A percentile compares a stretch with the other conserved stretches of the same genome.
These are phyloP conservation scores for Hyaloscypha bicolor DNA, from an alignment of 495 filamentous ascomycete genomes.

Conservation along the genomic window DNA sequence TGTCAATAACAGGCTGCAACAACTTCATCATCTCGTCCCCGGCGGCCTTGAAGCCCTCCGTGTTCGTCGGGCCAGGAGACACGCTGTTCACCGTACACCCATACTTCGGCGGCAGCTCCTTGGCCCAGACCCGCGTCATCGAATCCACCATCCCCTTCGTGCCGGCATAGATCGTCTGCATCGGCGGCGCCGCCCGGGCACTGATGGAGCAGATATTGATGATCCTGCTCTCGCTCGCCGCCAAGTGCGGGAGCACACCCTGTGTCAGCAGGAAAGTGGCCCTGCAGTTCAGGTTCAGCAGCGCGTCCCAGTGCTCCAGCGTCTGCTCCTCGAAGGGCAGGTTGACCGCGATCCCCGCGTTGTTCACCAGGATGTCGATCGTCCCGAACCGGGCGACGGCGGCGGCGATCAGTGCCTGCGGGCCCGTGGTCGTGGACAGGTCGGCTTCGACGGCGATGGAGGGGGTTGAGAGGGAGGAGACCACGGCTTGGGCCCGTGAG, in stretches of 20 bases:
- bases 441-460: conserved; percentile 44
- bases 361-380: conserved; percentile 43
- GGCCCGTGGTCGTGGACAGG: conserved; percentile 43
- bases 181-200: conserved; percentile 24
- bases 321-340: conserved; percentile 43
- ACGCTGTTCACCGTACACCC: conserved; percentile 36
- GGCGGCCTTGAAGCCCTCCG: conserved; percentile 37
- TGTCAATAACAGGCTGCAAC: conserved; percentile 41
- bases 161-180: conserved; percentile 36
- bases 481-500: conserved; percentile 23
- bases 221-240: conserved; percentile 33
- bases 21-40: conserved; percentile 41
- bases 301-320: conserved; percentile 39
- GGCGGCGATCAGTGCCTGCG: conserved; percentile 36
- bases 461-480: background rate
- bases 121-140: conserved; percentile 41
- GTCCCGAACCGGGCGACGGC: conserved; percentile 32
- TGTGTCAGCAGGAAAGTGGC: conserved; percentile 44
- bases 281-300: conserved; percentile 43
- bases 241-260: conserved; percentile 36
- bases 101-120: conserved; percentile 37
- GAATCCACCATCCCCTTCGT: conserved; percentile 39
- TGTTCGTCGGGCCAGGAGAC: conserved; percentile 35
- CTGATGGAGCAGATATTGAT: conserved; percentile 34
- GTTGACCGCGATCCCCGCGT: conserved; percentile 42